These are phyloP conservation scores for Hanseniaspora uvarum DNA, from an alignment of 1,139 yeast species.

Conservation along the genomic window DNA sequence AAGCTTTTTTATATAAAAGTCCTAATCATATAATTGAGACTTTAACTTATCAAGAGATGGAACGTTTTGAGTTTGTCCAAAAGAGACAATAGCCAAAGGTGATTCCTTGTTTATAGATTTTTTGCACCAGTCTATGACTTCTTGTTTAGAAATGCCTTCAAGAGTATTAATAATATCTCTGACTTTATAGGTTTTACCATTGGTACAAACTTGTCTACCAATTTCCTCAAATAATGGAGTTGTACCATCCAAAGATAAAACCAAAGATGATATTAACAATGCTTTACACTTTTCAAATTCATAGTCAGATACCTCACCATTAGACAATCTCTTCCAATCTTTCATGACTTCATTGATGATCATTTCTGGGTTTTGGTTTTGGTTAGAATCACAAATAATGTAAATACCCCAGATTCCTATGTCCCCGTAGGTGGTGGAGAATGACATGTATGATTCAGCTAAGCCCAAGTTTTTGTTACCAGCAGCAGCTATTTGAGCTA, in stretches of 20 bases:
- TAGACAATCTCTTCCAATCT: conserved; percentile 81
- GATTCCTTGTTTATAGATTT: conserved; percentile 57
- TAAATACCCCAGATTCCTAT: conserved; percentile 97
- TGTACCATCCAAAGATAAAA: conserved; percentile 83
- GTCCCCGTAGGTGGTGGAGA: conserved; percentile 93
- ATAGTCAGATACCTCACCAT: conserved; percentile 64
- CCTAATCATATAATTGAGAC: conserved; percentile 21
- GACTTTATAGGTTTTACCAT: conserved; percentile 83
- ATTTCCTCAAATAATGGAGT: conserved; percentile 96
- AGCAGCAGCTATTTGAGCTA: conserved; percentile 66
- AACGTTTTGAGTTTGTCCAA: conserved; percentile 57
- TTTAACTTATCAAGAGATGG: conserved; percentile 30
- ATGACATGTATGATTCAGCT: conserved; percentile 92
- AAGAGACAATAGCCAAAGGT: conserved; percentile 81
- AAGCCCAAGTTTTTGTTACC: conserved; percentile 39
- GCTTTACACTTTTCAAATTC: conserved; percentile 93
- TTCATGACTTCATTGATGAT: conserved; percentile 63
- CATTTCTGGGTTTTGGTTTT: conserved; percentile 48
- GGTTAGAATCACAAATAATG: conserved; percentile 67
- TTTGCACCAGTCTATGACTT: conserved; percentile 81
- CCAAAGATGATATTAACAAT: conserved; percentile 82
- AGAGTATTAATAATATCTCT: conserved; percentile 84
- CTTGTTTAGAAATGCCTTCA: conserved; percentile 65
- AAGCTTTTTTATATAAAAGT: not conserved
- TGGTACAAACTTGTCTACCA: conserved; percentile 91